These are phyloP conservation scores for Candida sanyaensis DNA, from an alignment of 1,139 yeast genomes.

Conservation along the genomic window DNA sequence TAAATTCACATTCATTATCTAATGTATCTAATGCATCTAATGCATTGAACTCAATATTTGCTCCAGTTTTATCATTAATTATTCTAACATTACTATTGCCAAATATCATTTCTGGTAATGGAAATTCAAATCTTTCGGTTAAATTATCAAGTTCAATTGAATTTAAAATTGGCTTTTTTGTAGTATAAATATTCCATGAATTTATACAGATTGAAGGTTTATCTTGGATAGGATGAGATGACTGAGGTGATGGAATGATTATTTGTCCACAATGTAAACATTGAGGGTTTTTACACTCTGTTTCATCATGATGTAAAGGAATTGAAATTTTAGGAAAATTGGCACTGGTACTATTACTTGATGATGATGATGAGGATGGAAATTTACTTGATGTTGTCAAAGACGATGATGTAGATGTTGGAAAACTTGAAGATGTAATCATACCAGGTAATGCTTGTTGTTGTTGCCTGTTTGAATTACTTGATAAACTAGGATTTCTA, in stretches of 20 bases:
- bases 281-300: conserved; percentile 49
- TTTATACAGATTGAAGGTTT: conserved; percentile 65
- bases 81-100: conserved; percentile 79
- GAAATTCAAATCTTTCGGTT: conserved; percentile 59
- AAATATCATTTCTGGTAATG: conserved; percentile 97
- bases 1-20: conserved; percentile 38
- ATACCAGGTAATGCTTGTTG: not conserved
- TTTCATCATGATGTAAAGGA: conserved; percentile 8
- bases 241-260: conserved; percentile 71
- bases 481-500: conserved; percentile 24
- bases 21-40: conserved; percentile 78
- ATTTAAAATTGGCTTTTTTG: conserved; percentile 75
- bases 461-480: no score
- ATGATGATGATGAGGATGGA: not conserved
- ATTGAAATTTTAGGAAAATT: conserved; percentile 8
- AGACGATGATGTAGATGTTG: conserved; percentile 4
- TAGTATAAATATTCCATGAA: conserved; percentile 77
- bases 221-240: conserved; percentile 62
- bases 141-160: conserved; percentile 72
- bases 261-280: conserved; percentile 70
- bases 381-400: not conserved
- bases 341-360: conserved; percentile 2
- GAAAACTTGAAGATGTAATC: not conserved
- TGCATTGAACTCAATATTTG: conserved; percentile 64
- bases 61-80: conserved; percentile 19